Conservation (phyloP, 2,329 filamentous ascomycete species). For the Fusarium sp. region DNA sequence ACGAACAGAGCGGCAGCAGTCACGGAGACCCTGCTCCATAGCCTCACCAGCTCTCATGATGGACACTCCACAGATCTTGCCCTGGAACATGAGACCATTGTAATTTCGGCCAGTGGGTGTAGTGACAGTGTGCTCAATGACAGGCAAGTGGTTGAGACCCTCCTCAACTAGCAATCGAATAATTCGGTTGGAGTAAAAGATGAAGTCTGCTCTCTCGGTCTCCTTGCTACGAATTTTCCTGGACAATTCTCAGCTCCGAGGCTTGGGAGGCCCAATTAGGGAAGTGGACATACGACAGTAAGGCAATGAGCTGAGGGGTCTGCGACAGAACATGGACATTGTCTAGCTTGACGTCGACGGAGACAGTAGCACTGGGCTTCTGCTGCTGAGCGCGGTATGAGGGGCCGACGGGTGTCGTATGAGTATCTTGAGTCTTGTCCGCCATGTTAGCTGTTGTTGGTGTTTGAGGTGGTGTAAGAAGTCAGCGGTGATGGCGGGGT, state of each 20-base stretch:
- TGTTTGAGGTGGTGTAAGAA: conserved; percentile 8
- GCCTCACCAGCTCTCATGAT: conserved; percentile 99
- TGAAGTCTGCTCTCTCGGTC: conserved; percentile 94
- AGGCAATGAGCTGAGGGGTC: conserved; percentile 94
- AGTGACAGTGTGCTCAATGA: conserved; percentile 86
- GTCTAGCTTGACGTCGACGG: conserved; percentile 79
- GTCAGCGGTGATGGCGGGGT: conserved; percentile 17
- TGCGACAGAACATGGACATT: conserved; percentile 92
- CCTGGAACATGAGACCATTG: conserved; percentile 91
- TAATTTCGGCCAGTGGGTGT: conserved; percentile 92
- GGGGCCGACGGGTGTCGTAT: conserved; percentile 77
- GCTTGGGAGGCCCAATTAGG: conserved; percentile 19
- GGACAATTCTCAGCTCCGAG: conserved; percentile 36
- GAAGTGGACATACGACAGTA: conserved; percentile 82
- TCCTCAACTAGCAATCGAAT: conserved; percentile 97
- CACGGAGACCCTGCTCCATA: conserved; percentile 96
- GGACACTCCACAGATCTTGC: conserved; percentile 97
- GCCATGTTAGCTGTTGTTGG: conserved; percentile 39
- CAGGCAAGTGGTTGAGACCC: conserved; percentile 94
- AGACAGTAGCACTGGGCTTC: conserved; percentile 89
- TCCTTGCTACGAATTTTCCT: conserved; percentile 96
- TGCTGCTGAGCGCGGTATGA: conserved; percentile 78
- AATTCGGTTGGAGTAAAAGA: conserved; percentile 98
- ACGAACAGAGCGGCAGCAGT: conserved; percentile 96
- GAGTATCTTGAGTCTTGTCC: conserved; percentile 39